Conservation (phyloP, 176 grass and related monocot genomes). For the Zoysia japonica region DNA sequence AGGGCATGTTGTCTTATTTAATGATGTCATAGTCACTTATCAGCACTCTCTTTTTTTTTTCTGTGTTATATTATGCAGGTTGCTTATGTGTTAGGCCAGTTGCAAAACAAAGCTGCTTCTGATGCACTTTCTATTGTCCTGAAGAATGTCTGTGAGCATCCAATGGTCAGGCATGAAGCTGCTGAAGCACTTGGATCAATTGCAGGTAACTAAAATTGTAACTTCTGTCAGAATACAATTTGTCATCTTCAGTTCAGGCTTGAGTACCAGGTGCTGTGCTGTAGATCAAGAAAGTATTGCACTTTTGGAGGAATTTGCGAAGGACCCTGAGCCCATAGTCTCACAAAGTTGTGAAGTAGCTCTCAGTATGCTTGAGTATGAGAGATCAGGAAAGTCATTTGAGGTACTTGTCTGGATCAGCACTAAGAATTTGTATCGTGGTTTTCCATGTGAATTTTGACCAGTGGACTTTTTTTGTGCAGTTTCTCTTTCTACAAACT, state of each 20-base stretch:
- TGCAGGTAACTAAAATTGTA: conserved; percentile 51
- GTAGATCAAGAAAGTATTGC: conserved; percentile 72
- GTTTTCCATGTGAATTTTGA: conserved; percentile 1
- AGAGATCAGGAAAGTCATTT: conserved; percentile 80
- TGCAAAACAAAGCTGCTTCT: conserved; percentile 80
- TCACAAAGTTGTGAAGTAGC: conserved; percentile 92
- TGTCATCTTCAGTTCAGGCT: neutral
- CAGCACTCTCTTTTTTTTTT: neutral
- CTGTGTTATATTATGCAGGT: conserved; percentile 47
- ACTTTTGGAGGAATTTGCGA: conserved; percentile 63
- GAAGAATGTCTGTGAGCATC: conserved; percentile 72
- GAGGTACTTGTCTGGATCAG: conserved; percentile 53
- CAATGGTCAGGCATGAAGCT: conserved; percentile 95
- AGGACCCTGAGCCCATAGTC: conserved; percentile 78
- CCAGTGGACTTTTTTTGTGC: conserved; percentile 7
- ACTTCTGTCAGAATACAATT: neutral
- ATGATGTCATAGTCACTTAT: no score
- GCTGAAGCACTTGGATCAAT: conserved; percentile 95
- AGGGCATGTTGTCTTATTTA: neutral
- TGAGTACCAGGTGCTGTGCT: conserved; percentile 9
- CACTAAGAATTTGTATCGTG: neutral
- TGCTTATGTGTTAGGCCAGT: conserved; percentile 86
- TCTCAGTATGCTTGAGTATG: conserved; percentile 80
- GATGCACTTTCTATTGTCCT: conserved; percentile 68
- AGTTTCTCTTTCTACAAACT: conserved; percentile 81